Percentiles rank a stretch among this genome's conserved stretches.
phyloP scores from a whole-genome alignment of 2,329 filamentous ascomycete genomes.

The Sporothrix brasiliensis region DNA sequence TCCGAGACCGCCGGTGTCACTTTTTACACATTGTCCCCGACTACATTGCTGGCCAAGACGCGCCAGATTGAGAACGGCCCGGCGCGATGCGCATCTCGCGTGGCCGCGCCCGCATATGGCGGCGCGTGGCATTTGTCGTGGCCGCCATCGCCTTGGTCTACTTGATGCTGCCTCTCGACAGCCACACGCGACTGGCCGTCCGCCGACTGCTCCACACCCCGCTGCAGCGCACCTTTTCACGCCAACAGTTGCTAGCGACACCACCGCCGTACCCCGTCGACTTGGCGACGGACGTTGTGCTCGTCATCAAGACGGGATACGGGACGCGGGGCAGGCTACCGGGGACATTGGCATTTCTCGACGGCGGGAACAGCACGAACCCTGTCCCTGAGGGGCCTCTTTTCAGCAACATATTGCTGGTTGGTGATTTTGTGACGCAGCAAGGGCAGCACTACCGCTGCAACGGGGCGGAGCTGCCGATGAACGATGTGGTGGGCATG shows the following conservation, averaged over 20 bases:
- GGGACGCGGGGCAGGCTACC: conserved; percentile 8
- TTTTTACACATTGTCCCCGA: not conserved
- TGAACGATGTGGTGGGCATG: conserved; percentile 9
- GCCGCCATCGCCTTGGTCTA: not conserved
- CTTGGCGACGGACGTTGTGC: not conserved
- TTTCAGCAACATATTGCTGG: not conserved
- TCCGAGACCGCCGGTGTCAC: too few relatives aligned
- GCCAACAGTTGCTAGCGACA: not conserved
- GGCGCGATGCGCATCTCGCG: not conserved
- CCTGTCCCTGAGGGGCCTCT: not conserved
- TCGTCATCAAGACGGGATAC: conserved; percentile 21
- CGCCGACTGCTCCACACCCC: not conserved
- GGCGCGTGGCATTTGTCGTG: conserved; percentile 1
- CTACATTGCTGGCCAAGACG: not conserved
- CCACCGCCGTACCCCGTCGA: not conserved
- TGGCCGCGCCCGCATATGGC: conserved; percentile 6
- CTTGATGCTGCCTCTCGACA: not conserved
- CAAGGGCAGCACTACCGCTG: conserved; percentile 7
- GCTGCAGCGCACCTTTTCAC: conserved; percentile 3
- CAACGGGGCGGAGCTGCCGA: conserved; percentile 1
- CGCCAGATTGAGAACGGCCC: too few relatives aligned
- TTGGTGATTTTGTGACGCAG: conserved; percentile 10
- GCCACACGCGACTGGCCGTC: not conserved
- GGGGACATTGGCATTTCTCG: not conserved
- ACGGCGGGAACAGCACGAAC: too few relatives aligned